Evolutionary conservation across 352 stramenopile species (phyloP), one percentile per base, ranked within the genome.

Genomic region (Sclerospora graminicola): DNA sequence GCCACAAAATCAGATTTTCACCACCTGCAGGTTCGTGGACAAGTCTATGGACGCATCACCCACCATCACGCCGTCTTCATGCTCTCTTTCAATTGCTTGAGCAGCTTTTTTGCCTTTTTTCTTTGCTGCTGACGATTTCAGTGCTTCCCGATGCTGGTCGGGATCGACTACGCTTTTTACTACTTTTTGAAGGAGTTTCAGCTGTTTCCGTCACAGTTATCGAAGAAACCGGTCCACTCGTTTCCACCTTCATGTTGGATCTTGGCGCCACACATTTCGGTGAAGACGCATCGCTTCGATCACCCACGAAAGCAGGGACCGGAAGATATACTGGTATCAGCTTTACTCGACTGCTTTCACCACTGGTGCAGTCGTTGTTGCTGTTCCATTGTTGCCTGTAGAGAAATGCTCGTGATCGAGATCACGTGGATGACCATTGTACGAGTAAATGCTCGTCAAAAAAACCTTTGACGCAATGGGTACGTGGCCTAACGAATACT

Each of bases 401-500:
- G 32, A 23, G 7, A 37, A 37, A 7, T 37, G 18, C 1, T 15
- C 21, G 14, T 23, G 18, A 2, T 4, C 15, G 16, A 37, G 20
- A 18, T 37, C 32, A 14, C 20, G n/a, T 7, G 10, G 14, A 23
- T 70, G 51, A 18, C 84, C 58, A 46, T 89, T 81, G 61, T 94
- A 94, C 61, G 63, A 88, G 66, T 95, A 95, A 16, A 80, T 52
- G 13, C 57, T 69, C 42, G 79, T 62, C 20, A 80, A 95, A 51
- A 95, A 95, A 58, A 95, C 84, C 15, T 62, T 83, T 16, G 73
- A 87, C 23, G 62, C 79, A 50, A 95, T 94, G 13, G 77, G 78
- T 23, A 95, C 64, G 13, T 84, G 70, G 5, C 62, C 84, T 2
- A 89, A 45, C 13, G 55, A 81, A 63, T 95, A 94, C 45, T 84